These are phyloP conservation scores for Picea glauca DNA, from an alignment of 75 land plant genomes.

Conservation along the genomic window DNA sequence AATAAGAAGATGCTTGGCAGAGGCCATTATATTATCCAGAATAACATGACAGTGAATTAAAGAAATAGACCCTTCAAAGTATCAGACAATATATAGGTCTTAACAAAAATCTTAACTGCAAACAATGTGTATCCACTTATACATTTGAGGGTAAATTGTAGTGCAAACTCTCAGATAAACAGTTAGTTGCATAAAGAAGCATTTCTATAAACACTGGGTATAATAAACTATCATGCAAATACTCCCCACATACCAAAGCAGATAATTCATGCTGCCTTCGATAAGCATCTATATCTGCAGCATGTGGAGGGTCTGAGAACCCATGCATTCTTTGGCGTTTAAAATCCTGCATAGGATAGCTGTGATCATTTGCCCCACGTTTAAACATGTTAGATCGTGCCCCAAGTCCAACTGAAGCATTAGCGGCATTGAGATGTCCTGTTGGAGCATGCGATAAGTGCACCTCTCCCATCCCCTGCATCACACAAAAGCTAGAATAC, in stretches of 20 bases:
- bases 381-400: constrained; percentile 11
- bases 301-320: constrained; percentile 20
- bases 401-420: not conserved
- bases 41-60: not conserved
- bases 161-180: not conserved
- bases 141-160: not conserved
- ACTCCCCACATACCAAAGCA: constrained; percentile 48
- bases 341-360: constrained; percentile 18
- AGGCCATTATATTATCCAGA: not conserved
- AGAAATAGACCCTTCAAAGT: not conserved
- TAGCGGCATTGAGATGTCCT: constrained; percentile 7
- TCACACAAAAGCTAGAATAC: constrained; percentile 11
- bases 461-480: constrained; percentile 25
- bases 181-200: not conserved
- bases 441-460: constrained; percentile 5
- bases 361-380: constrained; percentile 12
- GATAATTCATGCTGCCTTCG: constrained; percentile 86
- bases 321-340: constrained; percentile 28
- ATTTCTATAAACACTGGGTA: not conserved
- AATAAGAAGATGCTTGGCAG: not conserved
- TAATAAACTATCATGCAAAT: not conserved
- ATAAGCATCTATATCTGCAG: constrained; percentile 67
- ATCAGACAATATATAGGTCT: not conserved
- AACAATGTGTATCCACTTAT: not conserved
- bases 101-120: not conserved